Evolutionary conservation across 1,139 yeast species (phyloP).

Genomic region (Blastobotrys serpentis): DNA sequence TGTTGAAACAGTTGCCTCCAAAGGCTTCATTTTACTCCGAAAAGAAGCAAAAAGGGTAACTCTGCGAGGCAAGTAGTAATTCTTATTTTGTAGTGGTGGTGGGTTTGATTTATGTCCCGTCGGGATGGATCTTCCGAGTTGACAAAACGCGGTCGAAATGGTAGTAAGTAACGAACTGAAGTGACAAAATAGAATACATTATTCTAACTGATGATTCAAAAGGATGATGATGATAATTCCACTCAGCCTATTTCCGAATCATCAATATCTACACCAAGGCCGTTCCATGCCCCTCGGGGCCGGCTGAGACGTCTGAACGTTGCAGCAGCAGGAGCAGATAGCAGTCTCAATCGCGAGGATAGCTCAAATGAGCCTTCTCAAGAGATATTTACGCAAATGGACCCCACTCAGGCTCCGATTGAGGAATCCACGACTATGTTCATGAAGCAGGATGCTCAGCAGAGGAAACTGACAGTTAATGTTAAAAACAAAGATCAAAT

Average conservation of each 20-base stretch:
- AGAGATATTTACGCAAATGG: slow-evolving; percentile 1
- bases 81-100: too few species aligned
- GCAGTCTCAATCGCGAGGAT: background rate
- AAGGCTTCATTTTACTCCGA: too few species aligned
- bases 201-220: background rate
- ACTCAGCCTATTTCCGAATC: slow-evolving; percentile 1
- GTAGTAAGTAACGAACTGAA: background rate
- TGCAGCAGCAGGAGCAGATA: background rate
- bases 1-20: too few species aligned
- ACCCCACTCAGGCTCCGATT: slow-evolving; percentile 8
- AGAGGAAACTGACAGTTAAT: background rate
- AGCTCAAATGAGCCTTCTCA: background rate
- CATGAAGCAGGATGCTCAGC: background rate
- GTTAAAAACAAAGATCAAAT: background rate
- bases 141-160: slow-evolving; percentile 1
- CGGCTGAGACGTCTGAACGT: slow-evolving; percentile 4
- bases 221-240: slow-evolving; percentile 4
- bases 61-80: too few species aligned
- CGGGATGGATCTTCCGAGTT: background rate
- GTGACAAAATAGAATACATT: background rate
- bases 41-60: too few species aligned
- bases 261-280: background rate
- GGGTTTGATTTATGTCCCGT: too few species aligned
- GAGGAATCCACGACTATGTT: background rate
- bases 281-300: background rate